A percentile compares a stretch with the other conserved stretches of the same genome.
Evolutionary conservation across 2,329 filamentous ascomycete species (phyloP).

Genomic region (Pseudopithomyces maydicus): DNA sequence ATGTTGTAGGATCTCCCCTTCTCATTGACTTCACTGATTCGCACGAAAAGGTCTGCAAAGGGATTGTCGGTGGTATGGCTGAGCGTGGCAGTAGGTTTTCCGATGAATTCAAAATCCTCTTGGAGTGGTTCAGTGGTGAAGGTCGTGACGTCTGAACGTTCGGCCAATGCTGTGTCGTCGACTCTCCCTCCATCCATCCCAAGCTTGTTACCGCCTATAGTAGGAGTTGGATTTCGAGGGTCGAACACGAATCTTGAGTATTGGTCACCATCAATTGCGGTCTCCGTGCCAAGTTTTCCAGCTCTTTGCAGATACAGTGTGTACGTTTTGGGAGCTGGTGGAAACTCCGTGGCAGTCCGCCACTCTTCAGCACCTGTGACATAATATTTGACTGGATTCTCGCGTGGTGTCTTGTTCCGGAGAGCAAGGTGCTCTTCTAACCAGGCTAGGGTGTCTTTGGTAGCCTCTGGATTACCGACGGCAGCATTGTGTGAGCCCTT

Average conservation of each 20-base stretch:
- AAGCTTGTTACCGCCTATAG: conserved; percentile 19
- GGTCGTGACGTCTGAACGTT: conserved; percentile 12
- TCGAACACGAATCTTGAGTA: conserved; percentile 17
- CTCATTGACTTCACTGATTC: conserved; percentile 19
- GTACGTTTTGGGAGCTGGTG: conserved; percentile 7
- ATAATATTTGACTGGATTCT: conserved; percentile 15
- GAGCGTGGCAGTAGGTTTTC: conserved; percentile 11
- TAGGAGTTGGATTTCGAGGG: conserved; percentile 17
- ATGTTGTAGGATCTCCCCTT: conserved; percentile 16
- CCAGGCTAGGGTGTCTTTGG: conserved; percentile 12
- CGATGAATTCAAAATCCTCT: conserved; percentile 12
- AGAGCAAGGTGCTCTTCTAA: conserved; percentile 13
- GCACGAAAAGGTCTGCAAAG: conserved; percentile 18
- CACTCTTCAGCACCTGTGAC: conserved; percentile 22
- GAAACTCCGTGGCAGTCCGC: conserved; percentile 9
- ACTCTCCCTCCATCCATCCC: conserved; percentile 5
- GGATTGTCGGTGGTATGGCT: conserved; percentile 12
- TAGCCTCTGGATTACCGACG: background rate
- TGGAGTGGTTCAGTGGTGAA: conserved; percentile 16
- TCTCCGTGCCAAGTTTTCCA: background rate
- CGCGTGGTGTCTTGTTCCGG: background rate
- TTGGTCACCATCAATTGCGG: background rate
- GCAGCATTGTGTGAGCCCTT: conserved; percentile 15
- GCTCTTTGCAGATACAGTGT: conserved; percentile 3
- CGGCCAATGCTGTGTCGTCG: conserved; percentile 14